phyloP scores from a whole-genome alignment of 257 asterid genomes.

The Solanum etuberosum region DNA sequence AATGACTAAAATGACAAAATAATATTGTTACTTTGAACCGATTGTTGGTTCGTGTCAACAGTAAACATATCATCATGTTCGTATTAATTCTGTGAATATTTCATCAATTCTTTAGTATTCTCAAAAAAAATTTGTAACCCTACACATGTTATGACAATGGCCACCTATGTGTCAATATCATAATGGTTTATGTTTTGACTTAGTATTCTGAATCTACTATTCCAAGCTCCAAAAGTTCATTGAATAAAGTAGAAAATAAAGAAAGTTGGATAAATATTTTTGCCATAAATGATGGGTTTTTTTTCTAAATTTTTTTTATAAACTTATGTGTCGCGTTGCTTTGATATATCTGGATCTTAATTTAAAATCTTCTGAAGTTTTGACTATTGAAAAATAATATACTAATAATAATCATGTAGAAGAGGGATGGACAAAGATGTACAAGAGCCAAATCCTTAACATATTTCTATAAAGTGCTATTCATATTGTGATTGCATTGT shows the following conservation, averaged over 20 bases:
- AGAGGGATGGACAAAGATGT: too few relatives aligned
- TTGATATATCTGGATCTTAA: not conserved
- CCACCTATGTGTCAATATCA: too few relatives aligned
- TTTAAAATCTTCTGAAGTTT: not conserved
- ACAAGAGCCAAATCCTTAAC: too few relatives aligned
- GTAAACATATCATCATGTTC: not conserved
- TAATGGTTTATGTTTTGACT: not conserved
- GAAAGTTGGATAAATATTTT: not conserved
- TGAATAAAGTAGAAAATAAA: not conserved
- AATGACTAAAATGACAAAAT: not conserved
- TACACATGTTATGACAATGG: too few relatives aligned
- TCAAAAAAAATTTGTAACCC: rapidly evolving
- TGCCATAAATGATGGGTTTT: not conserved
- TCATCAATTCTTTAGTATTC: too few relatives aligned
- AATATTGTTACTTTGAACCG: too few relatives aligned
- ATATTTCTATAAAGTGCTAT: not conserved
- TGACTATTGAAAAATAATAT: too few relatives aligned
- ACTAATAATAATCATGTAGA: too few relatives aligned
- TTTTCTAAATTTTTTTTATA: too few relatives aligned
- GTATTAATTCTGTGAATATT: too few relatives aligned
- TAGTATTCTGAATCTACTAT: not conserved
- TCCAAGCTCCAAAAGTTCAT: not conserved
- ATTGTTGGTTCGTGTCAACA: not conserved
- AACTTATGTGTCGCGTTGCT: too few relatives aligned
- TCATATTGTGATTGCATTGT: not conserved